Conservation (phyloP, 495 filamentous ascomycete genomes). For the Penicillium subrubescens region DNA sequence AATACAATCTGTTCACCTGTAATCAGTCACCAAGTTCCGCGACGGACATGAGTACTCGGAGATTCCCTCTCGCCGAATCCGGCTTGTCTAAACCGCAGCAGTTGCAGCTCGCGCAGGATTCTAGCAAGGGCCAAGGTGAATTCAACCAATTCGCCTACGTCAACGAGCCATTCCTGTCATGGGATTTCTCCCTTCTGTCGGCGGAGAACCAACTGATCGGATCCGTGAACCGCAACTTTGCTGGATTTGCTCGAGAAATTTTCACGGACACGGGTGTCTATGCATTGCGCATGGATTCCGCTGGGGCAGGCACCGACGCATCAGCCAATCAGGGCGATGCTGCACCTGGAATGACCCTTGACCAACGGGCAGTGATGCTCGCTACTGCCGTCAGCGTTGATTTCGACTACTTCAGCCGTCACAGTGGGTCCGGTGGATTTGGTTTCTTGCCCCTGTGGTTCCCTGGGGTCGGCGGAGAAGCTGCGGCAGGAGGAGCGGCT, state of each 20-base stretch:
- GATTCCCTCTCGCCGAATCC: slow-evolving; percentile 45
- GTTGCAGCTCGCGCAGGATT: slow-evolving; percentile 39
- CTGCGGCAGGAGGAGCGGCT: slow-evolving; percentile 47
- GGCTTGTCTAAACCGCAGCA: slow-evolving; percentile 53
- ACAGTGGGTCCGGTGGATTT: slow-evolving; percentile 50
- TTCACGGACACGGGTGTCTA: slow-evolving; percentile 76
- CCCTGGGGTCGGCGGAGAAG: slow-evolving; percentile 54
- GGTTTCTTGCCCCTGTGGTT: slow-evolving; percentile 64
- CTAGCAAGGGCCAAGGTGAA: slow-evolving; percentile 39
- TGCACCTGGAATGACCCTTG: slow-evolving; percentile 62
- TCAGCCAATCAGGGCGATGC: slow-evolving; percentile 23
- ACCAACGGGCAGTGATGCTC: slow-evolving; percentile 72
- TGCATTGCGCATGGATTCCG: slow-evolving; percentile 68
- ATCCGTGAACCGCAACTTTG: slow-evolving; percentile 69
- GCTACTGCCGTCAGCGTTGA: slow-evolving; percentile 71
- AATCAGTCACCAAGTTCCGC: slow-evolving; percentile 37
- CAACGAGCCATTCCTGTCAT: slow-evolving; percentile 57
- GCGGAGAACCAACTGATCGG: slow-evolving; percentile 53
- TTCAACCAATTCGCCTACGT: slow-evolving; percentile 67
- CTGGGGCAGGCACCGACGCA: slow-evolving; percentile 44
- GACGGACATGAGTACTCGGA: slow-evolving; percentile 39
- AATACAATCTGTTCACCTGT: slow-evolving; percentile 68
- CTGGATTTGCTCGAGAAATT: slow-evolving; percentile 68
- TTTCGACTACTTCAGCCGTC: slow-evolving; percentile 73
- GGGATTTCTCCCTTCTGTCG: slow-evolving; percentile 59